Evolutionary conservation across 176 grass and related monocot species (phyloP), one percentile per base, ranked within the genome.

Genomic region (Oryza officinalis): DNA sequence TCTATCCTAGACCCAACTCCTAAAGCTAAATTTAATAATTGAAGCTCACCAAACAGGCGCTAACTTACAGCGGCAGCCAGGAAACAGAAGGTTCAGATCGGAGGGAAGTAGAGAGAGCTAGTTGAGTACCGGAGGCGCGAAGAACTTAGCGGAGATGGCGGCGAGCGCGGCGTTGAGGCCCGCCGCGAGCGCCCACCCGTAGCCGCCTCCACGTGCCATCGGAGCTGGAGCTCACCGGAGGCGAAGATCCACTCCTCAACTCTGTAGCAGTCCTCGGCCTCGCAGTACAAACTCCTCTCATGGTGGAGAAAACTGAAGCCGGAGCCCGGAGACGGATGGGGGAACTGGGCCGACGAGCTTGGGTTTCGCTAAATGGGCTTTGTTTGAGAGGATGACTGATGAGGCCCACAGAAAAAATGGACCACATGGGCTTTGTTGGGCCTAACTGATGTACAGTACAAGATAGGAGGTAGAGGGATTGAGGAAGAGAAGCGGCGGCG

Each of bases 91-190:
- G 1, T 9, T 75, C 28, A 50, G 81, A 69, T 75, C 18, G 64
- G 59, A 23, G 10, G 20, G 0, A 17, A 32, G 37, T 2, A 43
- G 65, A 31, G 63, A 30, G 10, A 6, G 17, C 8, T 47, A 35
- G 46, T 32, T 8, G 2, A n/a, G 59, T 86, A 97, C 90, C 90
- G 65, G 91, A 69, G 90, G 85, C 57, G 71, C n/a, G 75, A 97
- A 84, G 63, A 94, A 88, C 76, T 97, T 97, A 50, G 95, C 92
- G 27, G 86, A 91, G 75, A 97, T 77, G 79, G 95, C 95, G 49
- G 95, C 86, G 8, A 97, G 84, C 80, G 92, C 88, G 13, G 95
- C 95, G 72, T 89, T 97, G 61, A 94, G 30, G 27, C 92, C 92
- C n/a, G 92, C 92, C 23, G 78, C 78, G 17, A 97, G 74, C 7